Conservation (phyloP, 2,329 filamentous ascomycete genomes). For the Pyrenochaeta sp. region DNA sequence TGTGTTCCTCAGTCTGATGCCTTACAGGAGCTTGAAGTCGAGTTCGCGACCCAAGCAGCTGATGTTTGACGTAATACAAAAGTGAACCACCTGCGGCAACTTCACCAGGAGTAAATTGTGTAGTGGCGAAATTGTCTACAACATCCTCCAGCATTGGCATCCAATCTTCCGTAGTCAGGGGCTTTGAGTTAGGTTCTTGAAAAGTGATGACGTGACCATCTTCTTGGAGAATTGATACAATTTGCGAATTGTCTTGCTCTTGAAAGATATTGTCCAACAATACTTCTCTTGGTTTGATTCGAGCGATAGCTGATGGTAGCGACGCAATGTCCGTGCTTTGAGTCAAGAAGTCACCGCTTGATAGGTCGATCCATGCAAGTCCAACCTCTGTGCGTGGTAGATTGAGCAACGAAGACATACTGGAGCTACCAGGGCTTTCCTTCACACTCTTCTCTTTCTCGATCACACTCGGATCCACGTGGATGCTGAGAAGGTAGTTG, state of each 20-base stretch:
- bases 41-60: conserved; percentile 78
- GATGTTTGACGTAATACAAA: conserved; percentile 82
- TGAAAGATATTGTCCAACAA: conserved; percentile 69
- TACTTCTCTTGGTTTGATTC: conserved; percentile 84
- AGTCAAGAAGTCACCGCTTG: conserved; percentile 92
- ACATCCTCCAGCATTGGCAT: conserved; percentile 76
- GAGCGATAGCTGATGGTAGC: conserved; percentile 80
- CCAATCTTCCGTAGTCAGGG: conserved; percentile 70
- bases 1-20: conserved; percentile 75
- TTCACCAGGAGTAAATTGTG: conserved; percentile 72
- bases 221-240: conserved; percentile 74
- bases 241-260: conserved; percentile 62
- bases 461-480: conserved; percentile 58
- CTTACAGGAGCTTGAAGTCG: conserved; percentile 84
- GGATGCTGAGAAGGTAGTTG: conserved; percentile 87
- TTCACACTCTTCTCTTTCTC: conserved; percentile 31
- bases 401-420: conserved; percentile 42
- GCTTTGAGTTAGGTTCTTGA: conserved; percentile 57
- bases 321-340: conserved; percentile 75
- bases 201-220: conserved; percentile 81
- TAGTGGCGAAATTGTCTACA: conserved; percentile 61
- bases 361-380: conserved; percentile 92
- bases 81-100: conserved; percentile 78
- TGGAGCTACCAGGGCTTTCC: conserved; percentile 36
- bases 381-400: conserved; percentile 65